Evolutionary conservation across 2,329 filamentous ascomycete species (phyloP).

Genomic region (Fusarium piperis): DNA sequence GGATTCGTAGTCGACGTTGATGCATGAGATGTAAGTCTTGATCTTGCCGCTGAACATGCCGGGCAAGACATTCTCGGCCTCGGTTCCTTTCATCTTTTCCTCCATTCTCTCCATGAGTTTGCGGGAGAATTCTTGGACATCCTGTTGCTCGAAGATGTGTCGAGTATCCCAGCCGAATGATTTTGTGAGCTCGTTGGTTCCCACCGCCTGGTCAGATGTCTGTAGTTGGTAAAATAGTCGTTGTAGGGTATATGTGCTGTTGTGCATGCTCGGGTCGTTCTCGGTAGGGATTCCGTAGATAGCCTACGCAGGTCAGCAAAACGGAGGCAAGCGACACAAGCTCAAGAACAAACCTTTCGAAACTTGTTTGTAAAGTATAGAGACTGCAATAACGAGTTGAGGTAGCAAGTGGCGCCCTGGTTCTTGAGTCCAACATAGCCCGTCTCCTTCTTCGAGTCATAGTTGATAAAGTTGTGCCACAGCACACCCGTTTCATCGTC

Average conservation of each 20-base stretch:
- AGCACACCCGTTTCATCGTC: conserved; percentile 89
- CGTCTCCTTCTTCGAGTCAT: conserved; percentile 99
- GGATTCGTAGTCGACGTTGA: conserved; percentile 97
- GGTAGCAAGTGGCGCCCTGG: conserved; percentile 91
- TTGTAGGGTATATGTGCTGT: conserved; percentile 94
- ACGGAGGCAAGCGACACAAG: neutral
- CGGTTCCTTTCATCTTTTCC: conserved; percentile 97
- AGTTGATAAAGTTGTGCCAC: conserved; percentile 93
- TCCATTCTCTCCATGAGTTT: conserved; percentile 98
- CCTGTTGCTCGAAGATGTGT: conserved; percentile 98
- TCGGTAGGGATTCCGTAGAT: conserved; percentile 98
- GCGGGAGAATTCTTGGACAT: conserved; percentile 95
- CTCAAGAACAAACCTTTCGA: conserved; percentile 72
- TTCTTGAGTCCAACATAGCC: conserved; percentile 97
- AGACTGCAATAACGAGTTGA: conserved; percentile 86
- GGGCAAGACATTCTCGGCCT: conserved; percentile 86
- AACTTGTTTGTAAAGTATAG: conserved; percentile 92
- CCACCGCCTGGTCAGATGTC: conserved; percentile 82
- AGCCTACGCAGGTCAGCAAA: conserved; percentile 63
- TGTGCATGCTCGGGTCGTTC: conserved; percentile 79
- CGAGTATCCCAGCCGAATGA: conserved; percentile 98
- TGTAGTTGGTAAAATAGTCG: conserved; percentile 95
- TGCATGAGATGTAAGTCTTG: conserved; percentile 98
- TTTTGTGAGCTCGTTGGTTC: conserved; percentile 91
- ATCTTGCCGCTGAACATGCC: conserved; percentile 97